phyloP scores from a whole-genome alignment of 306 rosid species.

The Delonix regia region DNA sequence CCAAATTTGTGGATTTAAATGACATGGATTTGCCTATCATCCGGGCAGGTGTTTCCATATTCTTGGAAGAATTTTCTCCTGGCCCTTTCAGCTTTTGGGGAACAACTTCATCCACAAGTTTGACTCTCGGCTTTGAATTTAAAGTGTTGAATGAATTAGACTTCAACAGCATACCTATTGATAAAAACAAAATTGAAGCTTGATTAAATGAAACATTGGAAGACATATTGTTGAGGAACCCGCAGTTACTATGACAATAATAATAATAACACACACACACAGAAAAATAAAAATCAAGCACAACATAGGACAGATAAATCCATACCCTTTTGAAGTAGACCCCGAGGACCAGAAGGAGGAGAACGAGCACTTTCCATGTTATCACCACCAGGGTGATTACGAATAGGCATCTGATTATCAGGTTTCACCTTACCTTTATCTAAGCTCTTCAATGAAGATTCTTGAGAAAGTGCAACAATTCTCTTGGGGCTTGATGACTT shows the following conservation, averaged over 20 bases:
- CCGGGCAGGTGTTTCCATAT: slow-evolving; percentile 57
- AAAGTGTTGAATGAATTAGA: slow-evolving; percentile 70
- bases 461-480: slow-evolving; percentile 57
- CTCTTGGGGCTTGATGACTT: slow-evolving; percentile 67
- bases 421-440: slow-evolving; percentile 66
- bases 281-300: slow-evolving; percentile 1
- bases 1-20: slow-evolving; percentile 57
- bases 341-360: slow-evolving; percentile 48
- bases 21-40: slow-evolving; percentile 67
- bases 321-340: slow-evolving; percentile 58
- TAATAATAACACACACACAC: not conserved
- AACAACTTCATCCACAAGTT: slow-evolving; percentile 66
- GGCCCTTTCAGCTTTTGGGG: slow-evolving; percentile 64
- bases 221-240: slow-evolving; percentile 22
- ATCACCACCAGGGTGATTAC: slow-evolving; percentile 44
- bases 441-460: slow-evolving; percentile 64
- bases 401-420: slow-evolving; percentile 48
- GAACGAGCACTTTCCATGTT: slow-evolving; percentile 49
- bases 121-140: slow-evolving; percentile 69
- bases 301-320: slow-evolving; percentile 19
- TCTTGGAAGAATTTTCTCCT: slow-evolving; percentile 60
- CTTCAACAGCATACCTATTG: slow-evolving; percentile 68
- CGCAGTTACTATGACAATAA: not conserved
- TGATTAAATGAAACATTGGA: slow-evolving; percentile 21
- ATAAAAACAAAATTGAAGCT: slow-evolving; percentile 26